phyloP scores from a whole-genome alignment of 371 early-diverging fungal genomes.

The Circinella minor region DNA sequence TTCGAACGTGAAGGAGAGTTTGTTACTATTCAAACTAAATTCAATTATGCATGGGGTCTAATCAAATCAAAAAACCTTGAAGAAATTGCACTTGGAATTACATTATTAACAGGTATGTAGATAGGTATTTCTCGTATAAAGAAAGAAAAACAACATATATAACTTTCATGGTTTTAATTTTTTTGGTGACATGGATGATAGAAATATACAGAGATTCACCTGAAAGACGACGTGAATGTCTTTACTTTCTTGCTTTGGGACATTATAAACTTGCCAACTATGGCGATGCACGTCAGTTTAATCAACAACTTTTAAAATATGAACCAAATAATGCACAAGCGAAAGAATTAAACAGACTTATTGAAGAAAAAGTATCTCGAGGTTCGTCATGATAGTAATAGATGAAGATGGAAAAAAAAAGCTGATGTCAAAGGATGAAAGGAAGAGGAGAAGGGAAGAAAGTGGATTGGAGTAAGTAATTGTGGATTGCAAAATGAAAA shows the following conservation, averaged over 20 bases:
- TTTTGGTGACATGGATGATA: slow-evolving; percentile 19
- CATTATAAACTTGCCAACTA: slow-evolving; percentile 90
- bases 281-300: slow-evolving; percentile 77
- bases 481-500: no score
- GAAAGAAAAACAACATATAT: no score
- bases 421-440: no score
- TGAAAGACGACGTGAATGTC: slow-evolving; percentile 89
- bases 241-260: slow-evolving; percentile 92
- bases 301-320: slow-evolving; percentile 75
- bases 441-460: no score
- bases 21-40: slow-evolving; percentile 86
- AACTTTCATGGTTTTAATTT: not conserved
- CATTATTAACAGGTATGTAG: slow-evolving; percentile 74
- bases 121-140: no score
- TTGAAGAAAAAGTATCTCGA: slow-evolving; percentile 84
- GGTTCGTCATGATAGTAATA: slow-evolving; percentile 48
- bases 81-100: slow-evolving; percentile 79
- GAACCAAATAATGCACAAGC: slow-evolving; percentile 92
- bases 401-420: not conserved
- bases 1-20: slow-evolving; percentile 71
- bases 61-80: slow-evolving; percentile 67
- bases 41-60: slow-evolving; percentile 96
- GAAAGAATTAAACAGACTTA: slow-evolving; percentile 68
- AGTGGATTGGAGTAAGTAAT: no score
- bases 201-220: slow-evolving; percentile 88